Percentiles rank a stretch among this genome's conserved stretches.
Conservation (phyloP, 2,329 filamentous ascomycete species). For the Aspergillus calidoustus region DNA sequence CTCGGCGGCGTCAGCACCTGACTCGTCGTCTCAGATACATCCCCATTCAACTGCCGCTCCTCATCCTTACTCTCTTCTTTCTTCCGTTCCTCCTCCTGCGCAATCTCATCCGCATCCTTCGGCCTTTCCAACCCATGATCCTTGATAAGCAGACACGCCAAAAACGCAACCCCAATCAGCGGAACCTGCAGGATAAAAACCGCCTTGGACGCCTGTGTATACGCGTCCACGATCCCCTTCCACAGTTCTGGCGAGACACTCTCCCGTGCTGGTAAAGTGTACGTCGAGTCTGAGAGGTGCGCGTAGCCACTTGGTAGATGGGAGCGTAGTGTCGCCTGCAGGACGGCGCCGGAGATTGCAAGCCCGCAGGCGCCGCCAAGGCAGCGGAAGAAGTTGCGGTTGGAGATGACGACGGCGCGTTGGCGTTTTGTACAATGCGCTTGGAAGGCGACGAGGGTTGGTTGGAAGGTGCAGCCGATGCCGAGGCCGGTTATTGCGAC, state of each 20-base stretch:
- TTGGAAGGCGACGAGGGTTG: slow-evolving; percentile 61
- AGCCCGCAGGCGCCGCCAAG: slow-evolving; percentile 64
- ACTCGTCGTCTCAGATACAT: neutral
- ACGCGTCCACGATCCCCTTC: slow-evolving; percentile 53
- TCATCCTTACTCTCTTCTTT: slow-evolving; percentile 28
- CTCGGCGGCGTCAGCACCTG: slow-evolving; percentile 1
- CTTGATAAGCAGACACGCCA: slow-evolving; percentile 57
- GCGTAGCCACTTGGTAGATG: slow-evolving; percentile 46
- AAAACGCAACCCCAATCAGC: slow-evolving; percentile 56
- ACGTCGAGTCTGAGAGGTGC: slow-evolving; percentile 47
- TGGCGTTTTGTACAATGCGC: slow-evolving; percentile 61
- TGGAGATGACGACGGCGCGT: slow-evolving; percentile 65
- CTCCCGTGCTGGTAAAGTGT: slow-evolving; percentile 37
- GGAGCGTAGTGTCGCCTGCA: slow-evolving; percentile 44
- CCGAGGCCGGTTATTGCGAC: slow-evolving; percentile 58
- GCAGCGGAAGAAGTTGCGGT: slow-evolving; percentile 66
- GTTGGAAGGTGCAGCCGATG: slow-evolving; percentile 59
- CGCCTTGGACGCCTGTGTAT: slow-evolving; percentile 56
- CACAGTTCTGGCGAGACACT: slow-evolving; percentile 40
- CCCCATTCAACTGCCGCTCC: slow-evolving; percentile 24
- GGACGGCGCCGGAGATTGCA: slow-evolving; percentile 60
- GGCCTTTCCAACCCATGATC: slow-evolving; percentile 53
- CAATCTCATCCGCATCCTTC: slow-evolving; percentile 34
- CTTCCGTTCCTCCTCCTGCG: too few relatives aligned
- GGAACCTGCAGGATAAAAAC: slow-evolving; percentile 64